Evolutionary conservation across 768 basidiomycete species (phyloP).

Genomic region (Boletus rubescentipes): DNA sequence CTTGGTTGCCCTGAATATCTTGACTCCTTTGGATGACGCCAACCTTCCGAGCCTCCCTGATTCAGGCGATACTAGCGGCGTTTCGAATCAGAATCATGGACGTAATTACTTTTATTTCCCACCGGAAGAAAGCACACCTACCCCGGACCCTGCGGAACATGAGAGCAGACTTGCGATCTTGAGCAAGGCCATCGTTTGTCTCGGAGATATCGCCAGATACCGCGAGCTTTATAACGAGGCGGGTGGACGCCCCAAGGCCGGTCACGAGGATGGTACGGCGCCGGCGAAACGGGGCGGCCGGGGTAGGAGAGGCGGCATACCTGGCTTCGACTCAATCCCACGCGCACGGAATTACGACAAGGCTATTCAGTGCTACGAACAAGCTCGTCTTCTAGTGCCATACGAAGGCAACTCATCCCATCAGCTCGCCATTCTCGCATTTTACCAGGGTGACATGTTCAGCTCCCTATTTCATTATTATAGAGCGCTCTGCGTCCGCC

Average conservation of each 20-base stretch:
- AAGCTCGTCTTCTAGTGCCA: conserved; percentile 79
- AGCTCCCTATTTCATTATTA: conserved; percentile 83
- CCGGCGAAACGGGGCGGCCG: conserved; percentile 41
- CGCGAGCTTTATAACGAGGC: conserved; percentile 84
- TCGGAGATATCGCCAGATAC: conserved; percentile 95
- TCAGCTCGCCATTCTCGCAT: conserved; percentile 90
- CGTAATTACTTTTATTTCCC: conserved; percentile 69
- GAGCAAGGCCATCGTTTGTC: conserved; percentile 85
- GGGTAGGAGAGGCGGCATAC: conserved; percentile 48
- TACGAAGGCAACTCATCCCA: conserved; percentile 93
- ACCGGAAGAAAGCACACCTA: conserved; percentile 47
- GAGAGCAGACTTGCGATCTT: conserved; percentile 69
- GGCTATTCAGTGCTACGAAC: conserved; percentile 80
- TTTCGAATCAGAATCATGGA: conserved; percentile 32
- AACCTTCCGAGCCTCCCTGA: conserved; percentile 24
- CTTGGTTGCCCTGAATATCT: conserved; percentile 58
- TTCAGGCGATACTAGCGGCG: conserved; percentile 19
- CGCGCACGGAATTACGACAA: conserved; percentile 69
- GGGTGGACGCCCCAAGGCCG: conserved; percentile 61
- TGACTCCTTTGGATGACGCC: conserved; percentile 40
- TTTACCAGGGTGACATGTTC: conserved; percentile 83
- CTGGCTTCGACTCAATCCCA: conserved; percentile 44
- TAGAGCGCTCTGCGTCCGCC: conserved; percentile 82
- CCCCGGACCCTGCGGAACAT: conserved; percentile 37
- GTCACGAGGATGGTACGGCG: conserved; percentile 57